Evolutionary conservation across 495 filamentous ascomycete species (phyloP).

Genomic region (Penicillium ochrochloron): DNA sequence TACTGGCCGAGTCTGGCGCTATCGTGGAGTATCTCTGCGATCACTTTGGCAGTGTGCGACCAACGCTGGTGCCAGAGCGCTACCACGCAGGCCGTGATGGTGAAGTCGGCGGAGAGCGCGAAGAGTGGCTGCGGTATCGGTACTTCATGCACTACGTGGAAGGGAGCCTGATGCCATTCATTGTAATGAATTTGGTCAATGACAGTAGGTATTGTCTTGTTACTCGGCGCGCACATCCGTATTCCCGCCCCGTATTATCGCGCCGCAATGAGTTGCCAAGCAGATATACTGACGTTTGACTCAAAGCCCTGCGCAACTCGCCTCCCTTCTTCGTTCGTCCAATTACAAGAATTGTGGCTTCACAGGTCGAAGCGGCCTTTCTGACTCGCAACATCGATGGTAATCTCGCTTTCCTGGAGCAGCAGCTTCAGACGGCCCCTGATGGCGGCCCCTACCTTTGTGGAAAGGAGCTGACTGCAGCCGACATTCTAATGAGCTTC

Average conservation of each 20-base stretch:
- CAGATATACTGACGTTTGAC: neutral
- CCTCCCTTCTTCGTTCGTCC: constrained; percentile 87
- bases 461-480: constrained; percentile 71
- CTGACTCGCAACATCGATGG: constrained; percentile 65
- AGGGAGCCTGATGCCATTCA: constrained; percentile 73
- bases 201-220: constrained; percentile 48
- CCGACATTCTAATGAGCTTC: constrained; percentile 82
- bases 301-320: constrained; percentile 61
- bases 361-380: constrained; percentile 62
- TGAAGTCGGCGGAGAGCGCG: constrained; percentile 68
- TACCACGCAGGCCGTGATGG: constrained; percentile 57
- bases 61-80: constrained; percentile 65
- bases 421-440: constrained; percentile 67
- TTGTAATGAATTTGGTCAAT: constrained; percentile 63
- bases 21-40: constrained; percentile 84
- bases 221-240: neutral
- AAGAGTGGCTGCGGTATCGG: constrained; percentile 75
- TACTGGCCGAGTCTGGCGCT: constrained; percentile 78
- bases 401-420: constrained; percentile 74
- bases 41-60: constrained; percentile 58
- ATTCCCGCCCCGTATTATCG: no score
- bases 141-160: constrained; percentile 85
- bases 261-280: neutral
- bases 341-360: constrained; percentile 68
- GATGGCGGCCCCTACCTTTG: constrained; percentile 69